phyloP scores from a whole-genome alignment of 2,329 filamentous ascomycete genomes.

The Neonectria magnoliae region DNA sequence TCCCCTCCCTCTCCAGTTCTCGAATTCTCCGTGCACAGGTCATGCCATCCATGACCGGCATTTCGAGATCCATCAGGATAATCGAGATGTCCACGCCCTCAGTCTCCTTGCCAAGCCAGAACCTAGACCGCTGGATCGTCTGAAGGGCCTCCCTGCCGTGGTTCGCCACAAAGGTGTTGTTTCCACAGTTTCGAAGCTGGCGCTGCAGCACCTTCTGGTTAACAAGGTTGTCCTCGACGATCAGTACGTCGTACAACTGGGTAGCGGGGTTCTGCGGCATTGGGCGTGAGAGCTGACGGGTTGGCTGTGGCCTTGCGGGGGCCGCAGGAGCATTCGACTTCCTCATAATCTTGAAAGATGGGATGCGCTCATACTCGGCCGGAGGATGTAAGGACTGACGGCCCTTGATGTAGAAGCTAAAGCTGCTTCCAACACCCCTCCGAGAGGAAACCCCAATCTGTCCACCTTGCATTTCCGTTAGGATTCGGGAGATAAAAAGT shows the following conservation, averaged over 20 bases:
- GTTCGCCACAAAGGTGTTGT: slow-evolving; percentile 70
- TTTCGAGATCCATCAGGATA: slow-evolving; percentile 84
- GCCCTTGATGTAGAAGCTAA: slow-evolving; percentile 80
- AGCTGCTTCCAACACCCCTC: slow-evolving; percentile 75
- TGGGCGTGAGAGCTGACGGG: slow-evolving; percentile 28
- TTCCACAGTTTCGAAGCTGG: slow-evolving; percentile 69
- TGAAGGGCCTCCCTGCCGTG: slow-evolving; percentile 72
- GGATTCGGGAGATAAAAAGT: slow-evolving; percentile 79
- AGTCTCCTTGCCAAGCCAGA: slow-evolving; percentile 61
- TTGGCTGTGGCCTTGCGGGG: slow-evolving; percentile 30
- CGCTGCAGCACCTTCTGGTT: slow-evolving; percentile 73
- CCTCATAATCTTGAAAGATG: slow-evolving; percentile 49
- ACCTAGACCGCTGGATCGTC: slow-evolving; percentile 63
- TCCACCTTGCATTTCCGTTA: slow-evolving; percentile 81
- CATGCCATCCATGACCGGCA: slow-evolving; percentile 86
- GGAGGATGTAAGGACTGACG: slow-evolving; percentile 62
- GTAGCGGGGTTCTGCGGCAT: slow-evolving; percentile 27
- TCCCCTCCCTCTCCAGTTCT: slow-evolving; percentile 70
- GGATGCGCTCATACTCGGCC: slow-evolving; percentile 50
- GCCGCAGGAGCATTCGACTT: slow-evolving; percentile 39
- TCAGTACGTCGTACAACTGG: slow-evolving; percentile 64
- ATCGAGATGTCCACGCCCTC: slow-evolving; percentile 68
- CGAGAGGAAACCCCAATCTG: slow-evolving; percentile 78
- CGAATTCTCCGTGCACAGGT: slow-evolving; percentile 77
- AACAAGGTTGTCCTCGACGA: slow-evolving; percentile 75